A percentile compares a stretch with the other conserved stretches of the same genome.
Evolutionary conservation across 148 eudicot genomes (phyloP).

Genomic region (Rhododendron vialii): DNA sequence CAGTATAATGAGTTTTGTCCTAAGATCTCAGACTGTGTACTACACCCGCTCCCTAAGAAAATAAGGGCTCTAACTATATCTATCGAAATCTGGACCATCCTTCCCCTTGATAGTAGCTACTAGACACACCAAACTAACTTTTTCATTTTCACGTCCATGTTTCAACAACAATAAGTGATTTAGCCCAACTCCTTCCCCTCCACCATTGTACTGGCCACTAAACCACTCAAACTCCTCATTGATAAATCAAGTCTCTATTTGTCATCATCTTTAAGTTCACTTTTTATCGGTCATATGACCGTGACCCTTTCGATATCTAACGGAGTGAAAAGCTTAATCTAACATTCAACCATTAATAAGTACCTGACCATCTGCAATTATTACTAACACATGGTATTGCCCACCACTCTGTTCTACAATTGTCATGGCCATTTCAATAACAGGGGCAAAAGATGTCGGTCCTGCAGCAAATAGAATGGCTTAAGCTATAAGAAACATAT

Average conservation of each 20-base stretch:
- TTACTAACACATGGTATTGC: conserved; percentile 85
- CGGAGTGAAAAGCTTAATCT: neutral
- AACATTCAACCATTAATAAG: neutral
- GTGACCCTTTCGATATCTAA: neutral
- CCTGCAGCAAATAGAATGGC: conserved; percentile 38
- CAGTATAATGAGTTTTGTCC: neutral
- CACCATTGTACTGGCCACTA: neutral
- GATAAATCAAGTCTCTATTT: neutral
- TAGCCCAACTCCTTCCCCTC: neutral
- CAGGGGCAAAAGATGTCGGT: conserved; percentile 95
- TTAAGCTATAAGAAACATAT: conserved; percentile 7
- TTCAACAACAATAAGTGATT: neutral
- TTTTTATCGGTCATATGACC: neutral
- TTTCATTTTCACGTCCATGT: neutral
- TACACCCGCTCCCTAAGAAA: neutral
- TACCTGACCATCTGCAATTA: conserved; percentile 99
- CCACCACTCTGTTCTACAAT: conserved; percentile 93
- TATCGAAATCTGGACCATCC: neutral
- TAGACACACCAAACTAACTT: neutral
- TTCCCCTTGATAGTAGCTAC: neutral
- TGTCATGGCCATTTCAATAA: conserved; percentile 89
- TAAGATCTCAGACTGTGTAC: neutral
- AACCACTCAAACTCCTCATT: neutral
- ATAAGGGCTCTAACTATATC: neutral
- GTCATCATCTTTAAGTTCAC: neutral